Evolutionary conservation across 1,284 basidiomycete genomes (phyloP).

Genomic region (Salmacisia buchloeana): DNA sequence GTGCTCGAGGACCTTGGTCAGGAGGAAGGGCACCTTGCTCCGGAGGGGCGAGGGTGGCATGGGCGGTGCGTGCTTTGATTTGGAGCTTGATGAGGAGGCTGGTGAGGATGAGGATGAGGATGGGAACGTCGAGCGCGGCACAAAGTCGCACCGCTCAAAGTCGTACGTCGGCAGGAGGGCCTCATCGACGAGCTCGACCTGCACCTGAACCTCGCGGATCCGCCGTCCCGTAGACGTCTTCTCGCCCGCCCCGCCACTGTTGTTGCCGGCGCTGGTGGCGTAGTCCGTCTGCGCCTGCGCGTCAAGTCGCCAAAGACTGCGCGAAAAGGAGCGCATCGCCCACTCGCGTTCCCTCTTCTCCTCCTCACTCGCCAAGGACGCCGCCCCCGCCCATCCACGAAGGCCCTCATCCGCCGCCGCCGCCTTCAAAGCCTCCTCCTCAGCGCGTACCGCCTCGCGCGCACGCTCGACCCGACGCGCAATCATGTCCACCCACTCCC

Average conservation of each 20-base stretch:
- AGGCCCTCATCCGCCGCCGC: not conserved
- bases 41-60: constrained; percentile 8
- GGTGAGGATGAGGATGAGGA: constrained; percentile 11
- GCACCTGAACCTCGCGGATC: constrained; percentile 18
- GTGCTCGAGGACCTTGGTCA: constrained; percentile 34
- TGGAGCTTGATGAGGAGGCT: not conserved
- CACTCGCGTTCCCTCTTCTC: constrained; percentile 6
- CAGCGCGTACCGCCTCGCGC: constrained; percentile 5
- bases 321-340: not conserved
- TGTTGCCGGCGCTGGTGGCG: too few species aligned
- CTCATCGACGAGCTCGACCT: constrained; percentile 26
- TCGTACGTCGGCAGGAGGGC: not conserved
- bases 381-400: not conserved
- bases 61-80: constrained; percentile 26
- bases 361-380: not conserved
- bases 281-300: too few species aligned
- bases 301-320: not conserved
- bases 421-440: constrained; percentile 28
- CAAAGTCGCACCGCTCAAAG: constrained; percentile 13
- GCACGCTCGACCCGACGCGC: not conserved
- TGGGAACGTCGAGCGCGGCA: constrained; percentile 19
- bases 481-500: constrained; percentile 22
- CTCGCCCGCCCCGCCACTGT: not conserved
- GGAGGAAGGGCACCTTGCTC: constrained; percentile 3
- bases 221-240: constrained; percentile 7